Base-by-base conservation (phyloP, 805 yeast species). In the Sugiyamaella valdiviana region DNA sequence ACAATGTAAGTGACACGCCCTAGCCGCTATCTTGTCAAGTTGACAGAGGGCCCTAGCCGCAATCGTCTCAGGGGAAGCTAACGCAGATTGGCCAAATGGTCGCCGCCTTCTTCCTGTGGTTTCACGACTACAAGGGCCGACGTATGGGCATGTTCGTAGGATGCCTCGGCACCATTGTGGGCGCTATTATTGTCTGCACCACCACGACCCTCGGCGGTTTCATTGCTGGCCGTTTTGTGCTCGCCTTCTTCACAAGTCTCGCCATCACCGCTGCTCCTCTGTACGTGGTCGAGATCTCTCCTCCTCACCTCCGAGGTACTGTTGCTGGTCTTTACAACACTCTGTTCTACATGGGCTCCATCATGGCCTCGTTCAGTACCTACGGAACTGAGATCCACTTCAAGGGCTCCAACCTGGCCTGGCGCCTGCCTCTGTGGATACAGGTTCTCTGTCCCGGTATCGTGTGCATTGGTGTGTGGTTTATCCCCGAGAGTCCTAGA, bases 401-500 rank as follows among this genome's bases (percentile, higher is more conserved):
- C 23, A 15, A 40, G n/a, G 51, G 48, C 12, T 12, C 39, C 12
- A 24, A 39, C 19, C 29, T 42, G 17, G 44, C 53, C 7, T 54
- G 35, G 42, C 35, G 35, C 26, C 14, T 50, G 14, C 53, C 58
- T 12, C 44, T 54, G 29, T 54, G 58, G 58, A 42, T 53, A 12
- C 55, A 52, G 36, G 16, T 49, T 16, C 26, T 52, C 32, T 41
- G 44, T 17, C 56, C 56, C 3, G 51, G 53, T 4, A 36, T 50
- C n/a, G 49, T 45, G 2, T 20, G 40, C 17, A 22, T 36, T 16
- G 70, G 72, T 21, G 60, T 71, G 36, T 60, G 78, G 38, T 76
- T 79, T 37, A 67, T 89, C 15, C 96, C 97, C 0, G 96, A 89
- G 65, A 79, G 89, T 38, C 96, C 96, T 0, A 73, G 96, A 51